Evolutionary conservation across 1,139 yeast genomes (phyloP), one percentile per base, ranked within the genome.

Genomic region (Magnusiomyces clavatus): DNA sequence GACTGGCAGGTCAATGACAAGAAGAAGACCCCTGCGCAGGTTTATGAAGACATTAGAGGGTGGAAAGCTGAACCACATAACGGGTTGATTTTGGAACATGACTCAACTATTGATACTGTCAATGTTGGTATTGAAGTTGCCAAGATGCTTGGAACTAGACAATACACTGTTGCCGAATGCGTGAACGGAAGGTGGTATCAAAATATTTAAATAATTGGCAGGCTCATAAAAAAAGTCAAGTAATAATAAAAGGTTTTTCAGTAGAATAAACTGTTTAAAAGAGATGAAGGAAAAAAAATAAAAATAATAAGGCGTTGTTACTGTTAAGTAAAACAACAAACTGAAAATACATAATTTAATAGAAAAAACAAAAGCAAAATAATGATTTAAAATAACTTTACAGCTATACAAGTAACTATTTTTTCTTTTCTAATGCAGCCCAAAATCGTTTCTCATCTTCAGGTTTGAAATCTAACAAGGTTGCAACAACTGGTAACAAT

Each of bases 61-160:
- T 86, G 92, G 82, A 58, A 63, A 11, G 60, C 65, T 2, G 64
- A 60, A 6, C n/a, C 20, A 4, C 68, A 72, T 1, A 72, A 71
- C 42, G 97, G 96, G 0, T 64, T 90, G 49, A 82, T 89, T 45
- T 74, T 90, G 54, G 96, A 90, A 62, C 97, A 90, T 64, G 97
- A 90, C 67, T 84, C 85, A 2, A 73, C 82, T 41, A 65, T 70
- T 20, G 75, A 74, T 49, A 86, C 95, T 0, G 92, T 86, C 13
- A 75, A 81, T 56, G 78, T 83, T 19, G 97, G 83, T 0, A 69
- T 83, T 43, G 77, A 79, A 41, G 73, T 87, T 11, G 67, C 68
- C 14, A 71, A 75, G 8, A 68, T 83, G 1, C 60, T 83, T 38
- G 83, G 82, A 0, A 60, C 67, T 2, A 72, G 76, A 48, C 94